These are phyloP conservation scores for Agaricus sinodeliciosus DNA, from an alignment of 768 basidiomycete species.

Conservation along the genomic window DNA sequence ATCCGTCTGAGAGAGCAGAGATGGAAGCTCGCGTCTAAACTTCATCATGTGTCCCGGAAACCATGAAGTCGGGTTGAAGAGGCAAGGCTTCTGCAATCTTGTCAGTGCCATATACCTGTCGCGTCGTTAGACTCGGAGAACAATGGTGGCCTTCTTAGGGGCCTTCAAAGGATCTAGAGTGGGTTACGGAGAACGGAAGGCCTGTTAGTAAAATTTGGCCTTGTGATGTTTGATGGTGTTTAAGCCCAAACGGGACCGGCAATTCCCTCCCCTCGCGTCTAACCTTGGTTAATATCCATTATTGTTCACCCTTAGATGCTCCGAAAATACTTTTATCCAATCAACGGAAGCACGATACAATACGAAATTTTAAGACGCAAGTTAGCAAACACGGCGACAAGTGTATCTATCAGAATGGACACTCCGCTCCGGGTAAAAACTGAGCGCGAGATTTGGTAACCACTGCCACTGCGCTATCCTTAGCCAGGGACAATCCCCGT, in stretches of 20 bases:
- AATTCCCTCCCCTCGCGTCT: not conserved
- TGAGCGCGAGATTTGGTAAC: slow-evolving; percentile 8
- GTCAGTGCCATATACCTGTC: slow-evolving; percentile 23
- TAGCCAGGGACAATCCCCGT: slow-evolving; percentile 9
- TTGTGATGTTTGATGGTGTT: slow-evolving; percentile 10
- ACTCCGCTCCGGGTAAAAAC: slow-evolving; percentile 4
- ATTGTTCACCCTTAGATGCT: not conserved
- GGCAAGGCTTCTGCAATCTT: slow-evolving; percentile 31
- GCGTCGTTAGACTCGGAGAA: not conserved
- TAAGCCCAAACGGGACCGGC: slow-evolving; percentile 1
- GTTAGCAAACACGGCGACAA: slow-evolving; percentile 5
- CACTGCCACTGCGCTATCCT: slow-evolving; percentile 9
- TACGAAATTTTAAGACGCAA: not conserved
- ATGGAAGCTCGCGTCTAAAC: slow-evolving; percentile 72
- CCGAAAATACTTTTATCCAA: not conserved
- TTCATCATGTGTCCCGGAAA: slow-evolving; percentile 94
- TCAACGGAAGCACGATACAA: slow-evolving; percentile 1
- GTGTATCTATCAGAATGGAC: slow-evolving; percentile 8
- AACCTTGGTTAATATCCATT: not conserved
- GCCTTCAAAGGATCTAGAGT: not conserved
- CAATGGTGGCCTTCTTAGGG: not conserved
- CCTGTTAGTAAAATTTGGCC: not conserved
- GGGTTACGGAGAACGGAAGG: not conserved
- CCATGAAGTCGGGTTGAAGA: slow-evolving; percentile 83
- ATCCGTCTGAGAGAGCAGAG: slow-evolving; percentile 73